Percentiles rank a stretch among this genome's conserved stretches.
Conservation (phyloP, 306 rosid genomes). For the Cajanus cajan region DNA sequence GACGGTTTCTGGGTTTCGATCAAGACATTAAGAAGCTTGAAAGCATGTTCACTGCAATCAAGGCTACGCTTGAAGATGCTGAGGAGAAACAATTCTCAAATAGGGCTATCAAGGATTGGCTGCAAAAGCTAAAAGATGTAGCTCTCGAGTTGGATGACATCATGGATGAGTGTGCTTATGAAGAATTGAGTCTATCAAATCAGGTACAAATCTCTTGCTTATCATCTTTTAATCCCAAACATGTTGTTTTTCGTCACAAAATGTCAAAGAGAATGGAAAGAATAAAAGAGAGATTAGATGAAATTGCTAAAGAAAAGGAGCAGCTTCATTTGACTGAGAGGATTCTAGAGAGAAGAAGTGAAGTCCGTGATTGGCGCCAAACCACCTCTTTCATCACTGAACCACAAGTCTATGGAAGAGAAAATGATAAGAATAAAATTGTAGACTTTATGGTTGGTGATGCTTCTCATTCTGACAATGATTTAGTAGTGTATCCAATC, state of each 20-base stretch:
- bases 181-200: background rate
- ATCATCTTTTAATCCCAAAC: background rate
- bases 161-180: slow-evolving; percentile 18
- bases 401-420: slow-evolving; percentile 19
- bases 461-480: background rate
- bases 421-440: background rate
- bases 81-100: slow-evolving; percentile 31
- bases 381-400: background rate
- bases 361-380: slow-evolving; percentile 7
- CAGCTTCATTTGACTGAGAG: slow-evolving; percentile 3
- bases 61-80: slow-evolving; percentile 35
- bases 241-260: background rate
- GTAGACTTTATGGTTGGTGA: background rate
- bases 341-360: background rate
- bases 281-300: background rate
- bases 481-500: background rate
- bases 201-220: slow-evolving; percentile 6
- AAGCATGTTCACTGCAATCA: slow-evolving; percentile 16
- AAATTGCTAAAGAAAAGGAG: slow-evolving; percentile 3
- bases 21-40: background rate
- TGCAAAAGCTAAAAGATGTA: slow-evolving; percentile 13
- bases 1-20: background rate
- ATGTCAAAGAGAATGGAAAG: slow-evolving; percentile 17
- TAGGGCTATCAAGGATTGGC: background rate
- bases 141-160: slow-evolving; percentile 27